Conservation (phyloP, 2,329 filamentous ascomycete genomes). For the Trichoderma afroharzianum region DNA sequence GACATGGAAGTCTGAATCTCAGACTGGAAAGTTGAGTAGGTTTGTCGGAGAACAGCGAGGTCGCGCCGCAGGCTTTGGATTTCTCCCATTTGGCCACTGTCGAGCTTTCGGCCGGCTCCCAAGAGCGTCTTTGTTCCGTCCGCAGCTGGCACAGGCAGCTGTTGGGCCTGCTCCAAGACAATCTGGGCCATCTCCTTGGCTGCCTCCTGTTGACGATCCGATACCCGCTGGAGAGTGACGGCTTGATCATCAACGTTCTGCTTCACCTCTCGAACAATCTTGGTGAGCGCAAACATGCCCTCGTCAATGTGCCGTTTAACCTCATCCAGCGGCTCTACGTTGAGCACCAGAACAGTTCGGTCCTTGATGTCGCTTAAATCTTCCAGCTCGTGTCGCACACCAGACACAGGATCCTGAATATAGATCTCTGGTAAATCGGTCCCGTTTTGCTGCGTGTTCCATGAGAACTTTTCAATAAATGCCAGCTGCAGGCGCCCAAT, state of each 20-base stretch:
- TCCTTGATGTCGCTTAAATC: conserved; percentile 93
- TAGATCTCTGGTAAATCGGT: conserved; percentile 94
- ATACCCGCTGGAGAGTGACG: conserved; percentile 76
- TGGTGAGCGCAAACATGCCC: conserved; percentile 73
- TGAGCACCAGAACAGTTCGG: conserved; percentile 88
- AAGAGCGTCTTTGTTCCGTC: conserved; percentile 39
- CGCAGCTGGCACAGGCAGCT: conserved; percentile 45
- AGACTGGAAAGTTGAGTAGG: conserved; percentile 84
- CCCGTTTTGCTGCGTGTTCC: conserved; percentile 95
- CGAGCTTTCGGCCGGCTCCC: conserved; percentile 42
- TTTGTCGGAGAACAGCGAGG: conserved; percentile 86
- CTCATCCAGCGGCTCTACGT: conserved; percentile 89
- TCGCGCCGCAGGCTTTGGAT: conserved; percentile 81
- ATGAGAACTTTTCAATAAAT: conserved; percentile 98
- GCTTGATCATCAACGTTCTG: conserved; percentile 81
- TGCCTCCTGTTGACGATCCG: conserved; percentile 84
- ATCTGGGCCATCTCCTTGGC: conserved; percentile 72
- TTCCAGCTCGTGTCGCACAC: conserved; percentile 94
- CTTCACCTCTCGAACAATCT: conserved; percentile 81
- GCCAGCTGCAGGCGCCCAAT: conserved; percentile 87
- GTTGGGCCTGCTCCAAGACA: conserved; percentile 21
- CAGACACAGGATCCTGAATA: conserved; percentile 92
- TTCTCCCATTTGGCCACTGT: conserved; percentile 66
- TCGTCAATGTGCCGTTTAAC: conserved; percentile 97
- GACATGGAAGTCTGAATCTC: conserved; percentile 88